Evolutionary conservation across 192 early-diverging fungal species (phyloP), one percentile per base, ranked within the genome.

Genomic region (Mortierella claussenii): DNA sequence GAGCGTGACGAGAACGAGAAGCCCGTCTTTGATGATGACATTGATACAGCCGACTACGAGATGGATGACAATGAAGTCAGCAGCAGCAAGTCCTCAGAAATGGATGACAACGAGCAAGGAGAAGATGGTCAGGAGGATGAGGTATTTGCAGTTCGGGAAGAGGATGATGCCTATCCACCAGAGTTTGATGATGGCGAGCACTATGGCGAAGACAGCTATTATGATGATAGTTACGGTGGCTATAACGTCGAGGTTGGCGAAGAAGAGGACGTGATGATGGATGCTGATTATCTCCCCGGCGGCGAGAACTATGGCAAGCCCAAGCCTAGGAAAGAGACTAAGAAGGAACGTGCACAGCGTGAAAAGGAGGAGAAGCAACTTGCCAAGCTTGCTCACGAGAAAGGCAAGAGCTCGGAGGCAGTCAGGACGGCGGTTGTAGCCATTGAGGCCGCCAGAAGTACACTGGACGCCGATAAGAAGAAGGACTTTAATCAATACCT

Each of bases 1-100:
- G 65, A 75, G 0, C 58, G 43, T 3, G 85, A 79, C 34, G 89
- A 88, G 2, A 82, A 82, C 31, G 88, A 90, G 48, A 96, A 96
- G 70, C 96, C 96, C 7, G 88, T 84, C 21, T 98, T 91, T 87
- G 92, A 91, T 46, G 94, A 96, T 65, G 94, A 96, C 63, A 88
- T 95, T 56, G 89, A 93, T 47, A 88, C 91, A 32, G 82, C 73
- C 55, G 91, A 93, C 60, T 68, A 91, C 52, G 81, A 60, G 37
- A 15, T 47, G 28, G 21, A 33, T 3, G 63, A 71, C 32, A 53
- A 62, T 34, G 62, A 65, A 21, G 48, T 64, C 34, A n/a, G 17
- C 45, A 53, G 57, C 44, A 56, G 52, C 15, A 27, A 54, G 44
- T 44, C 61, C 4, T 6, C 15, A 15, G 55, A 64, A 20, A 28